Evolutionary conservation across 1,284 basidiomycete genomes (phyloP).

Genomic region (Naganishia liquefaciens): DNA sequence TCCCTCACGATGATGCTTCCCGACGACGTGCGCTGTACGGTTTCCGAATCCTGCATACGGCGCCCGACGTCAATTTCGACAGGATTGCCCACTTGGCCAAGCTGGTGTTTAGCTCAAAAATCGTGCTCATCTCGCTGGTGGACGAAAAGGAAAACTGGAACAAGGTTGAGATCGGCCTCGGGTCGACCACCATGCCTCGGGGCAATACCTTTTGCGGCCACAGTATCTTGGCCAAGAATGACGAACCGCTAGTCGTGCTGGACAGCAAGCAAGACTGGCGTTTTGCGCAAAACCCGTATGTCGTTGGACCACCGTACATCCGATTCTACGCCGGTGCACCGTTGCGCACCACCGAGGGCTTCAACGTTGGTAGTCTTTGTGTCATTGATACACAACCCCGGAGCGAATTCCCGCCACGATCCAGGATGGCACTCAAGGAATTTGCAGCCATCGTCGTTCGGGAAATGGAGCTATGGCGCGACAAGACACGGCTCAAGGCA

Average conservation of each 20-base stretch:
- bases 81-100: constrained; percentile 84
- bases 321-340: constrained; percentile 93
- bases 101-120: constrained; percentile 86
- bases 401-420: constrained; percentile 81
- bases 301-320: constrained; percentile 66
- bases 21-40: constrained; percentile 73
- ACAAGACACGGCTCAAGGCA: constrained; percentile 90
- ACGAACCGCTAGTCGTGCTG: constrained; percentile 83
- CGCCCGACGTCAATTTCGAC: constrained; percentile 85
- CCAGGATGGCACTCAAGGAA: constrained; percentile 88
- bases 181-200: constrained; percentile 61
- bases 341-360: constrained; percentile 81
- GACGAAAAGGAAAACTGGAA: constrained; percentile 84
- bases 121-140: constrained; percentile 77
- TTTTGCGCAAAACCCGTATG: constrained; percentile 72
- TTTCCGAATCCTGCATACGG: constrained; percentile 83
- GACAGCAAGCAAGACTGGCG: constrained; percentile 84
- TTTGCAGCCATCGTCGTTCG: constrained; percentile 92
- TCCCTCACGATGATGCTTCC: constrained; percentile 76
- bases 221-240: constrained; percentile 74
- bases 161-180: constrained; percentile 75
- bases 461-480: constrained; percentile 91
- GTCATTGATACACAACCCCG: constrained; percentile 83
- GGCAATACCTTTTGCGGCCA: constrained; percentile 78
- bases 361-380: constrained; percentile 83